Base-by-base conservation (phyloP, 768 basidiomycete species). In the Agrocybe praecox region DNA sequence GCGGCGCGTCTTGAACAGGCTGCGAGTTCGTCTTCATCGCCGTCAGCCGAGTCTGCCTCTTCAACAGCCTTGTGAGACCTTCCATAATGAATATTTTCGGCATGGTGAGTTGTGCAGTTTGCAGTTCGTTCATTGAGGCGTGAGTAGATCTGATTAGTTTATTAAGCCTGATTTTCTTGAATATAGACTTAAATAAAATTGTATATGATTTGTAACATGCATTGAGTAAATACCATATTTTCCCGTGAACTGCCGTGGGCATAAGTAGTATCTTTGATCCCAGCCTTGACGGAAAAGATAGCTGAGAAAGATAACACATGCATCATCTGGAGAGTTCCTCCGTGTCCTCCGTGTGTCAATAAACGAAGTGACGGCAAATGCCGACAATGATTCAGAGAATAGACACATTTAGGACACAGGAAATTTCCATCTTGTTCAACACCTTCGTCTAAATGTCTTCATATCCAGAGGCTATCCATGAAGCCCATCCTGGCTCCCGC, bases 401-500 rank as follows among this genome's bases (percentile, higher is more conserved):
- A 52, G 21, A 18, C 29, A 47, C 51, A 57, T 50, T 24, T 34
- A 44, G 46, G 48, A 43, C 9, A 22, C 14, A 42, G 10, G n/a
- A 11, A 46, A 46, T 48, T 46, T 21, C 42, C 18, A 40, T 49
- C 48, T 23, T 52, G 26, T 26, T 53, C 55, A 47, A 32, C 17
- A 21, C 33, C 52, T 47, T n/a, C 36, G 21, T 44, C 22, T 46
- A 19, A 17, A 64, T 65, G 64, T 58, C 65, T 24, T 43, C 62
- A 24, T 67, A 64, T 55, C 56, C 62, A 15, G 66, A 67, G 33
- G 49, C 61, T 22, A 51, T 58, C 17, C 62, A 69, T 50, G 62
- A 60, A 24, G 57, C 49, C 45, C 58, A 62, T 46, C 53, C 63
- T 22, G 52, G 46, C 18, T 52, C 65, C 18, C 65, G 60, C 56